Base-by-base conservation (phyloP, 2,329 filamentous ascomycete genomes). In the Ceratocystis huliohia region DNA sequence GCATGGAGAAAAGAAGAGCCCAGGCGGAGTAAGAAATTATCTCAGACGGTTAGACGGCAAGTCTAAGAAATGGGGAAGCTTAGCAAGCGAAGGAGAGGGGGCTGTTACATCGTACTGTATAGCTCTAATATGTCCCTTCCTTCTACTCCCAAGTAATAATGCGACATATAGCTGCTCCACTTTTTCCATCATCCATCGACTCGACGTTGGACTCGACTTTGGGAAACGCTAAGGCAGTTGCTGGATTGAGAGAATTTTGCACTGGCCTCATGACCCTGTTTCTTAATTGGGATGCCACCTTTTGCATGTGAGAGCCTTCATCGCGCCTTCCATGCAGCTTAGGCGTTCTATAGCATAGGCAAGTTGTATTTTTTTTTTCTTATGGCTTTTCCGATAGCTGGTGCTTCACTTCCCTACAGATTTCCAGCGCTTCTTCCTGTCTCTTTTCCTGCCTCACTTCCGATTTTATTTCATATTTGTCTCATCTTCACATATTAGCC, bases 1-100 rank as follows among this genome's bases (percentile, higher is more conserved):
- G 56, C 56, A 59, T 59, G 56, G 56, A 59, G 56, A 59, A 30
- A 59, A 59, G 56, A 59, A 59, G n/a, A 41, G 37, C 3, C 28
- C 22, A 63, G 46, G 5, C 30, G 17, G 28, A 59, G 28, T 30
- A 59, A 57, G 10, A 57, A 57, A 57, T 57, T 33, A 30, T 33
- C 28, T 28, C 56, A 33, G 56, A 37, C 56, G 28, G 48, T 30
- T 33, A 25, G 22, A 53, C 48, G 44, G 37, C 8, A 45, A 20
- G n/a, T 6, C 17, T n/a, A 13, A 17, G 41, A 22, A 61, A 37
- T n/a, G 28, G n/a, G n/a, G 28, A 61, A 61, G 15, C 30, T 33
- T 8, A 33, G 33, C 10, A 61, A 61, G 13, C 28, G 33, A 41
- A 61, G 33, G 57, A 61, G 33, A 48, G 20, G 37, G 37, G 37